Evolutionary conservation across 768 basidiomycete genomes (phyloP).

Genomic region (Crucibulum laeve): DNA sequence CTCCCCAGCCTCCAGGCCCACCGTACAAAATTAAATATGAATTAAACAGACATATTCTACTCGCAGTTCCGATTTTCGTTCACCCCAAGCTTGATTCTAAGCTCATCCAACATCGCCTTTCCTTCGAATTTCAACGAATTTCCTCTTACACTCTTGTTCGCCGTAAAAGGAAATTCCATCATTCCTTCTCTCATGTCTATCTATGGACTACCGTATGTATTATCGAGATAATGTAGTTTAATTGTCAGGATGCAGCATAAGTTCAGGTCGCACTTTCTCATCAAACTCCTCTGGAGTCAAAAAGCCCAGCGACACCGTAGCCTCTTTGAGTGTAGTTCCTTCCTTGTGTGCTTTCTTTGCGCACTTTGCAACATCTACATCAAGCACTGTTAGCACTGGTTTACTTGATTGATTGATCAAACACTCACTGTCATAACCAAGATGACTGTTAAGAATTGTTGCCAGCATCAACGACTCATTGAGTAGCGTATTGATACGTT

Average conservation of each 20-base stretch:
- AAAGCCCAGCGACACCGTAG: slow-evolving; percentile 84
- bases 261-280: slow-evolving; percentile 84
- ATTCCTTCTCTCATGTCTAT: background rate
- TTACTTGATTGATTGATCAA: slow-evolving; percentile 1
- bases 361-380: slow-evolving; percentile 89
- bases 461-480: slow-evolving; percentile 98
- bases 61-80: too few relatives aligned
- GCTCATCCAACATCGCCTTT: too few relatives aligned
- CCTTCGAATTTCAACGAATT: too few relatives aligned
- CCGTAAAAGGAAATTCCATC: too few relatives aligned
- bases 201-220: background rate
- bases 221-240: slow-evolving; percentile 9
- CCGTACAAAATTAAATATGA: too few relatives aligned
- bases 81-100: too few relatives aligned
- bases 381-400: slow-evolving; percentile 9
- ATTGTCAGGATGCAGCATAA: slow-evolving; percentile 75
- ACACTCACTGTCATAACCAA: slow-evolving; percentile 93
- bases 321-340: slow-evolving; percentile 93
- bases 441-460: slow-evolving; percentile 91
- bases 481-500: slow-evolving; percentile 81
- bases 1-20: too few relatives aligned
- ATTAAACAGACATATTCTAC: too few relatives aligned
- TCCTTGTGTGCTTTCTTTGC: slow-evolving; percentile 99
- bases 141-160: too few relatives aligned
- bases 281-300: slow-evolving; percentile 92